These are phyloP conservation scores for Emergomyces pasteurianus DNA, from an alignment of 2,329 filamentous ascomycete genomes.

Conservation along the genomic window DNA sequence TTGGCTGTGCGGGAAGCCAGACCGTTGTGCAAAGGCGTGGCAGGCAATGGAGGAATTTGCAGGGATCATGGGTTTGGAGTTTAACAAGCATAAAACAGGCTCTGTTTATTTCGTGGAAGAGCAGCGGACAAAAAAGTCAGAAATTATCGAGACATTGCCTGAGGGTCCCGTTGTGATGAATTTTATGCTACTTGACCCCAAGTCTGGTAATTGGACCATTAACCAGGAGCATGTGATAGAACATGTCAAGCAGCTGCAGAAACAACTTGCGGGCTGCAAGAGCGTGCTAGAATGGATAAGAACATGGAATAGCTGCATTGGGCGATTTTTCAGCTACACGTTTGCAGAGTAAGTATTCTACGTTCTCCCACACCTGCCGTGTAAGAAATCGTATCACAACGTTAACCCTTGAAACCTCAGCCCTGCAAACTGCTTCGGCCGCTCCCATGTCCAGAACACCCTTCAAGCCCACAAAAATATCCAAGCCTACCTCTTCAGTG, in stretches of 20 bases:
- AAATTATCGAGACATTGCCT: slow-evolving; percentile 30
- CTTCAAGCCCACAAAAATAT: slow-evolving; percentile 36
- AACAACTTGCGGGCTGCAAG: slow-evolving; percentile 30
- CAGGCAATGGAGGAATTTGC: slow-evolving; percentile 31
- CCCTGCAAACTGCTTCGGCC: slow-evolving; percentile 39
- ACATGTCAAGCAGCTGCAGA: slow-evolving; percentile 30
- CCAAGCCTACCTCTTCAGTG: slow-evolving; percentile 35
- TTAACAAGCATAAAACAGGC: slow-evolving; percentile 39
- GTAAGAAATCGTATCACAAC: no score
- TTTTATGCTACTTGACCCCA: slow-evolving; percentile 31
- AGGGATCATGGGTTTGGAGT: slow-evolving; percentile 31
- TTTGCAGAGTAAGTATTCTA: slow-evolving; percentile 30
- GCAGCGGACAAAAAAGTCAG: slow-evolving; percentile 11
- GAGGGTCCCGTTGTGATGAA: slow-evolving; percentile 42
- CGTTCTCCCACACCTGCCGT: not conserved
- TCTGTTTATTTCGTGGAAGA: slow-evolving; percentile 30
- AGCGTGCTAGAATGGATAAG: slow-evolving; percentile 44
- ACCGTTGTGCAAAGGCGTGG: slow-evolving; percentile 34
- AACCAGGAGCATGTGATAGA: slow-evolving; percentile 27
- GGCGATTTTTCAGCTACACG: slow-evolving; percentile 40
- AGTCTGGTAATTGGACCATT: slow-evolving; percentile 26
- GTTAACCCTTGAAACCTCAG: not conserved
- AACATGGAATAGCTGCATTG: slow-evolving; percentile 44
- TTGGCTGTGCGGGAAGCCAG: slow-evolving; percentile 37
- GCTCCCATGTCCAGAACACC: slow-evolving; percentile 38